Evolutionary conservation across 108 stramenopile species (phyloP), one percentile per base, ranked within the genome.

Genomic region (Fistulifera solaris): DNA sequence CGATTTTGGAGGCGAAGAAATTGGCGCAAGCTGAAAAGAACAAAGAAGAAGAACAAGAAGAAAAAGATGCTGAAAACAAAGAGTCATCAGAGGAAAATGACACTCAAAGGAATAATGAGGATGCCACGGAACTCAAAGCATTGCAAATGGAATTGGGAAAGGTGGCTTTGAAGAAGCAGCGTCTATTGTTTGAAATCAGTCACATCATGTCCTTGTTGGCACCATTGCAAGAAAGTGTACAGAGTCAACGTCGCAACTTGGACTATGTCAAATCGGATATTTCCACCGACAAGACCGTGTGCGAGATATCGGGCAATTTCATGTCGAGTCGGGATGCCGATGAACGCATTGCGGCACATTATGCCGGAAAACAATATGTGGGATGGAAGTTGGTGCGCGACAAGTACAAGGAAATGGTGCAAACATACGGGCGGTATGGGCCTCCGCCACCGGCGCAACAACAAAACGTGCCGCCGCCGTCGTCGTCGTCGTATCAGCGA

Each of bases 361-460:
- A 87, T 68, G 86, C 92, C 0, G 92, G 92, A 39, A 94, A 89
- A 67, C 92, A 94, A 58, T 94, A 94, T 56, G 80, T 89, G 0
- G 92, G 92, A 17, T 94, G 92, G 92, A 89, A 94, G 46, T 57
- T 87, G 68, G 85, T 89, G n/a, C 72, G 92, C 16, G 92, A 87
- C 52, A 94, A 94, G 52, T 72, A 78, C 45, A 69, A 73, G 48
- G 79, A 84, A 67, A 72, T 94, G 72, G 35, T 68, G 11, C 50
- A 82, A 51, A 78, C 83, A 62, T 73, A 78, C 40, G 79, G 79
- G 14, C 52, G 67, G 48, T 70, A 70, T 52, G 79, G 79, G 12
- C 78, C 78, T 0, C 69, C 69, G 38, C 62, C 65, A 14, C 66
- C 66, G 17, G 40, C 62, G 18, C 41, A 66, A 61, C 38, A 56